Evolutionary conservation across 768 basidiomycete genomes (phyloP).

Genomic region (Trametes villosa): DNA sequence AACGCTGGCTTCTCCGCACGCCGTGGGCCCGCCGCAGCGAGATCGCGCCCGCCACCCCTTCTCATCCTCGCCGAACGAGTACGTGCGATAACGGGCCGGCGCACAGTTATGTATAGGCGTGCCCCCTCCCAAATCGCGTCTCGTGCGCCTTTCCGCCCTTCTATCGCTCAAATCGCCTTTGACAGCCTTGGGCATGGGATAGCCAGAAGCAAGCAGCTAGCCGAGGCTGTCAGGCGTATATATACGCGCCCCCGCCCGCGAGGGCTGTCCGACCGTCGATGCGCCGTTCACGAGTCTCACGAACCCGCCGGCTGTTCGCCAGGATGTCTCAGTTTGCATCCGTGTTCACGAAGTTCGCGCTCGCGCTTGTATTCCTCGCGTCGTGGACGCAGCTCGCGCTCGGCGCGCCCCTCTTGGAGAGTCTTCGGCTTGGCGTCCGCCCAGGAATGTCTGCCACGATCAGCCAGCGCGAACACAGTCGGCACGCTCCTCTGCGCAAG

Average conservation of each 20-base stretch:
- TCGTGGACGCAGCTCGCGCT: conserved; percentile 7
- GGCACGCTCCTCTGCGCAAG: no score
- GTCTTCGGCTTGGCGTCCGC: no score
- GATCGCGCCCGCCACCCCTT: no score
- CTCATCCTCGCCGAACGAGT: background rate
- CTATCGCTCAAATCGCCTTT: conserved; percentile 4
- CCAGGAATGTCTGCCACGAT: no score
- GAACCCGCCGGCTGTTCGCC: background rate
- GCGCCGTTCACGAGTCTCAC: background rate
- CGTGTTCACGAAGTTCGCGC: conserved; percentile 10
- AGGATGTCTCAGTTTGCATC: background rate
- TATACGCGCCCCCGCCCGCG: background rate
- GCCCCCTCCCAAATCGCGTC: background rate
- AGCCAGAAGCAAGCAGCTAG: conserved; percentile 11
- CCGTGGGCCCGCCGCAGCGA: no score
- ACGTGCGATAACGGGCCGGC: no score
- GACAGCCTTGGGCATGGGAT: background rate
- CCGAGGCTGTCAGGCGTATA: conserved; percentile 4
- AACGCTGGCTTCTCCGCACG: no score
- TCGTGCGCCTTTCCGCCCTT: conserved; percentile 3
- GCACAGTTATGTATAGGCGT: no score
- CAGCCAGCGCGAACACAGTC: no score
- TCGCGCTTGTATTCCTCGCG: conserved; percentile 11
- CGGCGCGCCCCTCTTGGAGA: conserved; percentile 1
- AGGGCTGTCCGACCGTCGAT: background rate